Evolutionary conservation across 257 asterid species (phyloP).

Genomic region (Thymus quinquecostatus): DNA sequence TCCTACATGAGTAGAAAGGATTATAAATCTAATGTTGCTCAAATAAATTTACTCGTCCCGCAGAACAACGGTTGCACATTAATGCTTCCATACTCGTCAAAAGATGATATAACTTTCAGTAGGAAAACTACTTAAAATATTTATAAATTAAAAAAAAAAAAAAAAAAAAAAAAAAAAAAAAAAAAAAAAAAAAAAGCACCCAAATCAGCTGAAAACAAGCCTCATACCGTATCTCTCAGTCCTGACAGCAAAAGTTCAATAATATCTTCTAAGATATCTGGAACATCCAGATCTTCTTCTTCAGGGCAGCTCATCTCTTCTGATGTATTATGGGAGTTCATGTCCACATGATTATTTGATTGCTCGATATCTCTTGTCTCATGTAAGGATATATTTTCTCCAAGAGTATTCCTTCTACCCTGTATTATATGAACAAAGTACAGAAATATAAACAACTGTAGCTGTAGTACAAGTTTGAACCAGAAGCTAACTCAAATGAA

Average conservation of each 20-base stretch:
- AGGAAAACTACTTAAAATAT: constrained; percentile 13
- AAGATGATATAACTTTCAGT: constrained; percentile 15
- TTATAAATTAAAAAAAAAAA: too few species aligned
- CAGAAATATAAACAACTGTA: constrained; percentile 16
- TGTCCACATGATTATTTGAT: constrained; percentile 36
- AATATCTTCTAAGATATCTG: constrained; percentile 84
- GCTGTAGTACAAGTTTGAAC: constrained; percentile 22
- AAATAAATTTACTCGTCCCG: constrained; percentile 8
- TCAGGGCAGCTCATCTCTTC: constrained; percentile 50
- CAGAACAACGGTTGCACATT: constrained; percentile 13
- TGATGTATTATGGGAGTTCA: constrained; percentile 37
- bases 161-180: too few species aligned
- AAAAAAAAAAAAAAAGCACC: constrained; percentile 1
- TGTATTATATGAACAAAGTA: constrained; percentile 41
- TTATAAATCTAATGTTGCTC: constrained; percentile 13
- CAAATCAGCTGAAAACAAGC: constrained; percentile 41
- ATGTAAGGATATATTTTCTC: constrained; percentile 50
- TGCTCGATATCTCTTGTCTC: constrained; percentile 41
- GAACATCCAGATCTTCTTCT: constrained; percentile 93
- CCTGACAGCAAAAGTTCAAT: constrained; percentile 80
- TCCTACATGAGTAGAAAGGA: constrained; percentile 53
- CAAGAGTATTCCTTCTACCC: constrained; percentile 71
- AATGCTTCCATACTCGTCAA: constrained; percentile 13
- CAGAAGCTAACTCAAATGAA: constrained; percentile 27
- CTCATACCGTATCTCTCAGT: constrained; percentile 83